phyloP scores from a whole-genome alignment of 805 yeast species.

The Osmozyma mogii region DNA sequence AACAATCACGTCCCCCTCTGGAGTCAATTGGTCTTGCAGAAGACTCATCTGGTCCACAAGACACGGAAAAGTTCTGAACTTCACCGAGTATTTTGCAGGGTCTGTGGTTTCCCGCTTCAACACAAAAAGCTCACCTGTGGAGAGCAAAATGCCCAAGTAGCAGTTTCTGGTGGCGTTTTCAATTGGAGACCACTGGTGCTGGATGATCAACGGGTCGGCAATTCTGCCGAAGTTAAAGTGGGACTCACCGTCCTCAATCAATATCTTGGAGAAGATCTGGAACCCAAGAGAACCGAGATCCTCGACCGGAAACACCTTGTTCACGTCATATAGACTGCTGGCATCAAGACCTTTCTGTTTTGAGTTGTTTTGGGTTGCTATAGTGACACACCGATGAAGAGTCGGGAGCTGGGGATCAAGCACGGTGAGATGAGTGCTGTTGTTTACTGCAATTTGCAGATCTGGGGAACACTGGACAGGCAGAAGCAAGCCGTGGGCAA shows the following conservation, averaged over 20 bases:
- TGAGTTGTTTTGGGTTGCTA: slow-evolving; percentile 1
- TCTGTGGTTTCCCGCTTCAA: slow-evolving; percentile 20
- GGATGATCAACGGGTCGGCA: slow-evolving; percentile 24
- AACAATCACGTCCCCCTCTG: slow-evolving; percentile 14
- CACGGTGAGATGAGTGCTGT: slow-evolving; percentile 22
- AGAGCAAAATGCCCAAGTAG: slow-evolving; percentile 26
- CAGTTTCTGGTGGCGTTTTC: slow-evolving; percentile 18
- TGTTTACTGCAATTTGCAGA: slow-evolving; percentile 29
- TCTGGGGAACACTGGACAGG: slow-evolving; percentile 31
- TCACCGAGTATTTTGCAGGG: slow-evolving; percentile 17
- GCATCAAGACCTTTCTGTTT: slow-evolving; percentile 11
- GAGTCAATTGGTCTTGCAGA: slow-evolving; percentile 9
- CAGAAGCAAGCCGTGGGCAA: slow-evolving; percentile 5
- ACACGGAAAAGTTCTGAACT: slow-evolving; percentile 19
- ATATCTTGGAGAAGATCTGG: slow-evolving; percentile 19
- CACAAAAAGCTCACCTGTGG: slow-evolving; percentile 30
- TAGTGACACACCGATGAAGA: slow-evolving; percentile 18
- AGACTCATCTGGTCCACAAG: slow-evolving; percentile 17
- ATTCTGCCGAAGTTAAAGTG: slow-evolving; percentile 23
- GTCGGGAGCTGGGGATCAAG: slow-evolving; percentile 33
- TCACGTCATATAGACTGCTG: slow-evolving; percentile 18
- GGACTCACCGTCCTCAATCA: slow-evolving; percentile 19
- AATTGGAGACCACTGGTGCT: slow-evolving; percentile 28
- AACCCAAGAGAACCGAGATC: slow-evolving; percentile 20
- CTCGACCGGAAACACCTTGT: slow-evolving; percentile 21